These are phyloP conservation scores for Salix suchowensis DNA, from an alignment of 345 rosid genomes.

Conservation along the genomic window DNA sequence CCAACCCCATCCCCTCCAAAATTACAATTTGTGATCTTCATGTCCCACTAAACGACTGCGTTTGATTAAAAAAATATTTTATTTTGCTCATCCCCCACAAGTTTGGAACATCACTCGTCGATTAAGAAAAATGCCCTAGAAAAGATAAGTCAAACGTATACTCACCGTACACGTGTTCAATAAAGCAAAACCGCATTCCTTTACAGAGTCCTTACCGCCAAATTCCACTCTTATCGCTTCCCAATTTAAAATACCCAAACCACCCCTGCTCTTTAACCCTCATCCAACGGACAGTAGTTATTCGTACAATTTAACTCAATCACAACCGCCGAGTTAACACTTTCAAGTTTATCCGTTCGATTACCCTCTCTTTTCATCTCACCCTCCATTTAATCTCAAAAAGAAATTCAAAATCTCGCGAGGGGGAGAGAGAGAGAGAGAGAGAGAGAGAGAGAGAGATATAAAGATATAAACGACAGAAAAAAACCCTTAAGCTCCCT, in stretches of 20 bases:
- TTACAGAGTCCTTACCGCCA: slow-evolving; percentile 45
- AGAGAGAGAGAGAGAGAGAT: neutral
- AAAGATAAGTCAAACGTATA: neutral
- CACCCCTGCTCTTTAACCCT: neutral
- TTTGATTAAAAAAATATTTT: neutral
- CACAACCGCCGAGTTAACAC: slow-evolving; percentile 23
- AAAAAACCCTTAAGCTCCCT: neutral
- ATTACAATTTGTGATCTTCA: too few relatives aligned
- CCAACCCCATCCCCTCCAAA: too few relatives aligned
- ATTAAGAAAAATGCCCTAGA: neutral
- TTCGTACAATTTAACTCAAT: slow-evolving; percentile 5
- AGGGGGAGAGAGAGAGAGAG: slow-evolving; percentile 20
- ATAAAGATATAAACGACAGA: neutral
- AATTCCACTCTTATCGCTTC: slow-evolving; percentile 28
- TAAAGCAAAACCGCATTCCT: neutral
- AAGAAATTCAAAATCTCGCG: slow-evolving; percentile 34
- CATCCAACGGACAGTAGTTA: slow-evolving; percentile 21
- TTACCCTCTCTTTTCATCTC: slow-evolving; percentile 9
- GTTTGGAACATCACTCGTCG: slow-evolving; percentile 19
- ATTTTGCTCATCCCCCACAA: neutral
- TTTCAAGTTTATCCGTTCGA: slow-evolving; percentile 35
- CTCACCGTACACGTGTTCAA: slow-evolving; percentile 20
- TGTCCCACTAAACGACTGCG: too few relatives aligned
- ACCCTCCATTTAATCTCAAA: slow-evolving; percentile 16
- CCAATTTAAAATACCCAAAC: neutral